Conservation (phyloP, 2,329 filamentous ascomycete genomes). For the Metarhizium sp. region DNA sequence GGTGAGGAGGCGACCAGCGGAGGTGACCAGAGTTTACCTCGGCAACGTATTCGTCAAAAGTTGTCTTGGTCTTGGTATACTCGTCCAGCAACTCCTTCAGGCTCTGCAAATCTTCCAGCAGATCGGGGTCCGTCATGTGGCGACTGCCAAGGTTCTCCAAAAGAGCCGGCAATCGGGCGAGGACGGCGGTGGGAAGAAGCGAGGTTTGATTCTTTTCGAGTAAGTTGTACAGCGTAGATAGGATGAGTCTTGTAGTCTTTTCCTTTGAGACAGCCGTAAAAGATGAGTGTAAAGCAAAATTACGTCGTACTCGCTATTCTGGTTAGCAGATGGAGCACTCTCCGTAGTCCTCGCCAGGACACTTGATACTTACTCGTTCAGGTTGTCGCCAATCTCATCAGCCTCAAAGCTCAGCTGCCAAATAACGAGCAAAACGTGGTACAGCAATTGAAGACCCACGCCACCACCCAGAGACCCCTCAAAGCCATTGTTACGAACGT, state of each 20-base stretch:
- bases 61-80: conserved; percentile 61
- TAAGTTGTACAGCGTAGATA: conserved; percentile 85
- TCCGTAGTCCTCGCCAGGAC: background rate
- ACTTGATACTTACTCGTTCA: conserved; percentile 66
- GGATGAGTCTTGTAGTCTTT: conserved; percentile 86
- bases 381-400: conserved; percentile 57
- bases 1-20: conserved; percentile 87
- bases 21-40: conserved; percentile 82
- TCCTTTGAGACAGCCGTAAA: conserved; percentile 85
- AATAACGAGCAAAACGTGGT: conserved; percentile 84
- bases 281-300: conserved; percentile 88
- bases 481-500: conserved; percentile 48
- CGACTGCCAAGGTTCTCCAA: conserved; percentile 53
- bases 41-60: conserved; percentile 81
- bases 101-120: conserved; percentile 51
- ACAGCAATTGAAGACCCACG: conserved; percentile 85
- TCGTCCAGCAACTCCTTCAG: conserved; percentile 57
- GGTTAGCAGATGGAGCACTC: background rate
- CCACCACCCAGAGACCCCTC: conserved; percentile 63
- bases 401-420: conserved; percentile 98
- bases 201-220: conserved; percentile 61
- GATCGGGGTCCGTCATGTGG: conserved; percentile 55
- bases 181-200: conserved; percentile 73
- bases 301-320: conserved; percentile 76
- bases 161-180: conserved; percentile 68